phyloP scores from a whole-genome alignment of 345 rosid genomes.

The Hibiscus trionum region DNA sequence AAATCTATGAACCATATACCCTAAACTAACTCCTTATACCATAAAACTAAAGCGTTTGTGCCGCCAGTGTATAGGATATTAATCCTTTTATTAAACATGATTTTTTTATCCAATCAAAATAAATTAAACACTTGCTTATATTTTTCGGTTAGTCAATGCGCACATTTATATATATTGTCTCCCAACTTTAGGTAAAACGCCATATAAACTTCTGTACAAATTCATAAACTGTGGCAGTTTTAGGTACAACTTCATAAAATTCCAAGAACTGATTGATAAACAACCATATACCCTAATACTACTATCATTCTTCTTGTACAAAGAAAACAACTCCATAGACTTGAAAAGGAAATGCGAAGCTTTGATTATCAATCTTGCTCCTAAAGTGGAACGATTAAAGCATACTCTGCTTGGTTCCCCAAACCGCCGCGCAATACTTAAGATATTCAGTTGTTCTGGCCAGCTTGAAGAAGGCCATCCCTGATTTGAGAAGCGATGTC shows the following conservation, averaged over 20 bases:
- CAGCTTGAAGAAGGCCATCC: slow-evolving; percentile 58
- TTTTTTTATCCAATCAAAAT: too few relatives aligned
- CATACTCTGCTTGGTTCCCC: neutral
- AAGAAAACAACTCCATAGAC: neutral
- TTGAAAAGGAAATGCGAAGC: neutral
- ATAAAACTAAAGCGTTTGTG: too few relatives aligned
- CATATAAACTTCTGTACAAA: neutral
- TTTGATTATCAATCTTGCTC: neutral
- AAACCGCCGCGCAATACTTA: neutral
- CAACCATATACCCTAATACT: neutral
- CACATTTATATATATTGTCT: too few relatives aligned
- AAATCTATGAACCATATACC: too few relatives aligned
- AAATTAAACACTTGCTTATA: too few relatives aligned
- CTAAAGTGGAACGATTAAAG: neutral
- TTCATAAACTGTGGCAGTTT: neutral
- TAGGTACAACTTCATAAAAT: neutral
- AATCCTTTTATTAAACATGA: too few relatives aligned
- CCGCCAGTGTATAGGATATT: too few relatives aligned
- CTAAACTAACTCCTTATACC: too few relatives aligned
- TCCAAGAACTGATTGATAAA: neutral
- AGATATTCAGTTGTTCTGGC: slow-evolving; percentile 21
- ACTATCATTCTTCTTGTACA: neutral
- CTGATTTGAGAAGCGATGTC: slow-evolving; percentile 61
- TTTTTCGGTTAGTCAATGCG: too few relatives aligned
- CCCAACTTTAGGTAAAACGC: neutral